A percentile compares a stretch with the other conserved stretches of the same genome.
Conservation (phyloP, 2,329 filamentous ascomycete genomes). For the Alternaria triticimaculans region DNA sequence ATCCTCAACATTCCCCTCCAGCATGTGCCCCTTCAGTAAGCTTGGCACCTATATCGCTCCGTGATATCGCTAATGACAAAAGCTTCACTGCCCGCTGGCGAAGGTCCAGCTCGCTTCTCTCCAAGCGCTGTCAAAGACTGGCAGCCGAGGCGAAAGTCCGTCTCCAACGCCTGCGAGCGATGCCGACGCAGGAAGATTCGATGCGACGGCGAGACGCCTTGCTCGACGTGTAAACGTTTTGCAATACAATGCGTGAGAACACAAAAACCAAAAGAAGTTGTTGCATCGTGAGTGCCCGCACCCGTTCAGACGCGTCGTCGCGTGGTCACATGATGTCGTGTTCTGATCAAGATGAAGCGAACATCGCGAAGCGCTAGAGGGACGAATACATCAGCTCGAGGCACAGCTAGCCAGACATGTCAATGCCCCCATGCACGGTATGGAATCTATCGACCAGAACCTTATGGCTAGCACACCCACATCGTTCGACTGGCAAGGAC, state of each 20-base stretch:
- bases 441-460: conserved; percentile 42
- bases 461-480: conserved; percentile 35
- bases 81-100: conserved; percentile 41
- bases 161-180: conserved; percentile 48
- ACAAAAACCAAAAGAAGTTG: conserved; percentile 45
- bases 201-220: conserved; percentile 47
- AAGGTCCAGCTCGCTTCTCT: conserved; percentile 40
- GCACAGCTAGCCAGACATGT: conserved; percentile 45
- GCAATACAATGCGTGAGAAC: conserved; percentile 45
- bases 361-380: conserved; percentile 45
- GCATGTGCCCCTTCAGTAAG: conserved; percentile 48
- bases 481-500: conserved; percentile 41
- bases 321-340: conserved; percentile 29
- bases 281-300: conserved; percentile 42
- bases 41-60: conserved; percentile 6
- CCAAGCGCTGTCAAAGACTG: conserved; percentile 43
- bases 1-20: conserved; percentile 25
- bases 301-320: conserved; percentile 6
- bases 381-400: conserved; percentile 48
- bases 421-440: conserved; percentile 45
- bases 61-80: conserved; percentile 16
- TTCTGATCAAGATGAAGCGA: conserved; percentile 35
- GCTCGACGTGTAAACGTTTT: conserved; percentile 48
- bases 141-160: conserved; percentile 46
- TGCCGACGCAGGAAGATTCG: conserved; percentile 47